Base-by-base conservation (phyloP, 108 stramenopile species). In the Ochromonas danica region DNA sequence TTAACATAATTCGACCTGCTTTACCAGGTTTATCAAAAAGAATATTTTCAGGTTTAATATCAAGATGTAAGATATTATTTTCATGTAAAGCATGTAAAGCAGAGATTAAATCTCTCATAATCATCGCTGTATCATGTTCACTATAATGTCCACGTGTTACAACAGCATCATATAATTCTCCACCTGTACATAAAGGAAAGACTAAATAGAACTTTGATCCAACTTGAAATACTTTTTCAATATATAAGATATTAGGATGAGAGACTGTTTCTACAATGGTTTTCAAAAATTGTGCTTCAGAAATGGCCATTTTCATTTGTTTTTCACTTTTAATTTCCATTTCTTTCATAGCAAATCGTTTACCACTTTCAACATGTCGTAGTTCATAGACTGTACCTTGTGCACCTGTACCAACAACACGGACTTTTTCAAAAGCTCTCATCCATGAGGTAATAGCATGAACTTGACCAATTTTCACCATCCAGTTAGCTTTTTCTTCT, bases 121-220 rank as follows among this genome's bases (percentile, higher is more conserved):
- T 28, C 22, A 39, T 27, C 6, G 63, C 43, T n/a, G 92, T 90
- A 51, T 93, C 89, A 17, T 84, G 87, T 79, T 94, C 94, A 31
- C 91, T 80, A 77, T 93, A 97, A 14, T 88, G 82, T 40, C 85
- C 88, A 39, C 88, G 41, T 25, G 62, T 0, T 0, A 80, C 28
- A 28, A 96, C 71, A 31, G 91, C 88, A 81, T 96, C 95, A 80
- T 95, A 94, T 0, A 97, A 87, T 71, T 99, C 96, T 2, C 96
- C 96, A 35, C 97, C 97, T n/a, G 92, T 94, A 82, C 95, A 98
- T 61, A 96, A 83, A 74, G 96, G 94, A 43, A 90, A 92, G 6
- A 94, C 91, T 22, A 93, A 57, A 71, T 88, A 90, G 2, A 92
- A 65, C 0, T 70, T 33, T 28, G 31, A 42, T 25, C 67, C 67